Conservation (phyloP, 805 yeast species). For the Candida tammaniensis region DNA sequence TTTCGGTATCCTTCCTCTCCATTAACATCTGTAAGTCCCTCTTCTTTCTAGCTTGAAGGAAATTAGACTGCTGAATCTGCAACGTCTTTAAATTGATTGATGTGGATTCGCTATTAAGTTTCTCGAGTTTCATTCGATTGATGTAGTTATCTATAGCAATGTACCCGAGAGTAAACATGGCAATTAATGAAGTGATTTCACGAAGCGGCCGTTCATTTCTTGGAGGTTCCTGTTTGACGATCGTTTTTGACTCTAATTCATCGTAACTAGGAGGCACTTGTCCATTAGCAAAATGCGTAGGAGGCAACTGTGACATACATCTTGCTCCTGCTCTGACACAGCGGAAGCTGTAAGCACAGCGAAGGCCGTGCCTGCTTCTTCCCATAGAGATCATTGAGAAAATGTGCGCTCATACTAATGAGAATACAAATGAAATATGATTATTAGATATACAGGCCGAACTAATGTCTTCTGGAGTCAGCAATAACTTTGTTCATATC, state of each 20-base stretch:
- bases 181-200: slow-evolving; percentile 42
- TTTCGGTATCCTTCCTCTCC: slow-evolving; percentile 46
- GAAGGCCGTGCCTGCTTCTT: too few relatives aligned
- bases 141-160: slow-evolving; percentile 53
- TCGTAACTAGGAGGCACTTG: slow-evolving; percentile 18
- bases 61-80: slow-evolving; percentile 46
- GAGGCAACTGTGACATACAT: slow-evolving; percentile 17
- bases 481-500: slow-evolving; percentile 95
- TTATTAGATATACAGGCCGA: slow-evolving; percentile 13
- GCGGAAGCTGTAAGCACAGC: too few relatives aligned
- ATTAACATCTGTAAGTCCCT: slow-evolving; percentile 51
- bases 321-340: too few relatives aligned
- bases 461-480: slow-evolving; percentile 92
- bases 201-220: slow-evolving; percentile 17
- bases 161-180: slow-evolving; percentile 43
- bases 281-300: slow-evolving; percentile 23
- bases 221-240: neutral
- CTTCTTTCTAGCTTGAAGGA: slow-evolving; percentile 49
- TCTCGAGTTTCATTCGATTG: slow-evolving; percentile 36
- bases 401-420: too few relatives aligned
- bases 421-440: too few relatives aligned
- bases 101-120: slow-evolving; percentile 30
- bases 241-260: slow-evolving; percentile 6
- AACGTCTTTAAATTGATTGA: slow-evolving; percentile 36
- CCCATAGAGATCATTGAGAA: too few relatives aligned